Base-by-base conservation (phyloP, 1,284 basidiomycete genomes). In the Termitomyces sp. region DNA sequence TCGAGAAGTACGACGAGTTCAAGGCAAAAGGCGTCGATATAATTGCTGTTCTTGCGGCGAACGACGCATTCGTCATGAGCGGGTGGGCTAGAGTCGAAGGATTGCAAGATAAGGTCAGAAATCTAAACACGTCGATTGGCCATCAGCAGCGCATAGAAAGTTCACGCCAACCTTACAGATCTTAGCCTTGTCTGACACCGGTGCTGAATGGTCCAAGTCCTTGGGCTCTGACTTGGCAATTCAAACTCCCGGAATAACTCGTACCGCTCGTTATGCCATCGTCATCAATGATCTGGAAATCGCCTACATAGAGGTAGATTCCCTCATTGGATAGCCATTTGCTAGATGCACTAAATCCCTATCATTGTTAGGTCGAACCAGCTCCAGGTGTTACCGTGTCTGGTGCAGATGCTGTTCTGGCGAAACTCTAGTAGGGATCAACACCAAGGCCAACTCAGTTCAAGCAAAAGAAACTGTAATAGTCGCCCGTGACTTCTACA, bases 51-150 rank as follows among this genome's bases (percentile, higher is more conserved):
- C 61, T 91, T 56, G 81, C 86, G 19, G 80, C 83, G 47, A 91
- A 90, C 69, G 89, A 90, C 64, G 71, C 82, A n/a, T 90, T 87
- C 65, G 88, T 90, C 56, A 79, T 88, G 80, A 84, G 80, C 62
- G 90, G 83, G 47, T 92, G 90, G 87, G 84, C 78, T 17, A 79
- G 85, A 50, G 76, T 83, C 55, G 76, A 83, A 60, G 82, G 82
- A 5, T 73, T 86, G 62, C 81, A 86, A 68, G 88, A 92, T 68
- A 85, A 87, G 75, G 87, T 83, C 50, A n/a, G 59, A 51, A 28
- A 42, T 52, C 34, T 26, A 13, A 52, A 5, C n/a, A 26, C 19
- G 6, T 15, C 1, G 33, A 24, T 17, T 30, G 8, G 13, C 19
- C 7, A 34, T 34, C 31, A 51, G 3, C 17, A 36, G 24, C 24